Evolutionary conservation across 768 basidiomycete species (phyloP), one percentile per base, ranked within the genome.

Genomic region (Boletus barrowsii): DNA sequence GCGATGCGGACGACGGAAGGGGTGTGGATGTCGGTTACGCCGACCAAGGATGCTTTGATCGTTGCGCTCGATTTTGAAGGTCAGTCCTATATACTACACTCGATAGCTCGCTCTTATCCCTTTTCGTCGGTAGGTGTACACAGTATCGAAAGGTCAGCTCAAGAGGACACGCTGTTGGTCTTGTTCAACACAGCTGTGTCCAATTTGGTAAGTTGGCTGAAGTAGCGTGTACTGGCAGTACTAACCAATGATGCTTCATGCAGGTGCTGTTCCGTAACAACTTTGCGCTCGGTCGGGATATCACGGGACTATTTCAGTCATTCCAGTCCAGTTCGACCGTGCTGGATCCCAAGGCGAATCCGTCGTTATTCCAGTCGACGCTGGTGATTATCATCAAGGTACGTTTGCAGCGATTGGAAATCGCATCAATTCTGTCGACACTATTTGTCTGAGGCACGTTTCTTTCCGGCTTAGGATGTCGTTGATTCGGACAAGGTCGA

Each of bases 1-100:
- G 84, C 83, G 0, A 83, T 85, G 82, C 71, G 81, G n/a, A 84
- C 83, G 10, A 85, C 81, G 62, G 81, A 83, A 69, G 83, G 83
- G 5, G 81, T 84, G 3, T 85, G 83, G 84, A 79, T 85, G 77
- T 84, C 83, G 1, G 80, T 82, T 9, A 83, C 83, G 2, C 84
- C 84, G 0, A 84, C 83, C 0, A 70, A 77, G 44, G 77, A 82
- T 22, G 66, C 66, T 0, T 60, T 86, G 10, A 69, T 86, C 10
- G 82, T 86, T 1, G 78, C 83, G 4, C 73, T 86, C 7, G 84
- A 86, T 57, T 86, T 86, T 42, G 84, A 86, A 75, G 84, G 84
- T 76, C 9, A 0, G 59, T 54, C 10, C 0, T 0, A 3, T 18
- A 4, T 6, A 36, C 26, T 1, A 32, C 17, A n/a, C 36, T 6